phyloP scores from a whole-genome alignment of 2,329 filamentous ascomycete genomes.

The Chaetomium olivaceum region DNA sequence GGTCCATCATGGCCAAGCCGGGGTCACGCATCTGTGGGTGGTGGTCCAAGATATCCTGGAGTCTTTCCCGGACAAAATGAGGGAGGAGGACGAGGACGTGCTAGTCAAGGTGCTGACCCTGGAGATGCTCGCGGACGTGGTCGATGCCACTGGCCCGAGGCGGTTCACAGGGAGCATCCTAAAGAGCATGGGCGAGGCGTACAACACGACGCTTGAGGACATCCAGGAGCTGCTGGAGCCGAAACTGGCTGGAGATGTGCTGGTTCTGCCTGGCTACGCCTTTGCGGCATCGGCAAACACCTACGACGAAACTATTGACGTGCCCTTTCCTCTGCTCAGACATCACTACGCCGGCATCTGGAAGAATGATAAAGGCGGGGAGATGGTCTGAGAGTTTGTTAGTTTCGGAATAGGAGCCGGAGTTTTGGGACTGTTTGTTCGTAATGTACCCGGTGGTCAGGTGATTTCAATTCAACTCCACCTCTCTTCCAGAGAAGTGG shows the following conservation, averaged over 20 bases:
- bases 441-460: neutral
- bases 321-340: constrained; percentile 26
- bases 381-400: neutral
- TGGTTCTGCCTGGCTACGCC: constrained; percentile 30
- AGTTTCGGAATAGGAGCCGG: neutral
- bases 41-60: constrained; percentile 30
- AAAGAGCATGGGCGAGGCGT: constrained; percentile 16
- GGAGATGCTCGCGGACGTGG: constrained; percentile 19
- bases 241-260: constrained; percentile 28
- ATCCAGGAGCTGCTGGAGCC: constrained; percentile 26
- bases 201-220: constrained; percentile 11
- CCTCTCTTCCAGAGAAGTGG: too few species aligned
- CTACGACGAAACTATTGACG: constrained; percentile 21
- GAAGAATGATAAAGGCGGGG: constrained; percentile 9
- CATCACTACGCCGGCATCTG: constrained; percentile 24
- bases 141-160: constrained; percentile 23
- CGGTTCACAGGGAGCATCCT: constrained; percentile 22
- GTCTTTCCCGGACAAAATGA: constrained; percentile 10
- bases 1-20: constrained; percentile 31
- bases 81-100: constrained; percentile 16
- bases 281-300: constrained; percentile 28
- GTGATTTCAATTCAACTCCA: too few species aligned
- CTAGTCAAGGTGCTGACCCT: constrained; percentile 10
- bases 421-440: neutral
- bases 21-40: constrained; percentile 25